phyloP scores from a whole-genome alignment of 768 basidiomycete species.

The Megacollybia marginata region DNA sequence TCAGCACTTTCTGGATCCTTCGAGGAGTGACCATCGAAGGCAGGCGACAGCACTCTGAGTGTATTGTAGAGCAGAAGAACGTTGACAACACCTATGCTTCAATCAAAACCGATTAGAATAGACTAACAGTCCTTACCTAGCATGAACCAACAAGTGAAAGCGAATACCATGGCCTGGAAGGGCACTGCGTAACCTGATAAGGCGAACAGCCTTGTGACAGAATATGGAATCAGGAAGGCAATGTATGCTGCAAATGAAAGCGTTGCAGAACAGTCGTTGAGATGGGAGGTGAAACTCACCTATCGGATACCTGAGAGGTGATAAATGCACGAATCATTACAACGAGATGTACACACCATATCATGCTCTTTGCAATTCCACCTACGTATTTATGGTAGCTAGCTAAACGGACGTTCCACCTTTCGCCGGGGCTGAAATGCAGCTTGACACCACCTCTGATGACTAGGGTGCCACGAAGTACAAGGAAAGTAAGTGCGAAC shows the following conservation, averaged over 20 bases:
- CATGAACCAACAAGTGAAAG: slow-evolving; percentile 41
- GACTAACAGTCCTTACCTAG: slow-evolving; percentile 35
- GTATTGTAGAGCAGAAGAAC: slow-evolving; percentile 64
- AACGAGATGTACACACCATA: slow-evolving; percentile 43
- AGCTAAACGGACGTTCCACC: slow-evolving; percentile 32
- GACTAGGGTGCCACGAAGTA: slow-evolving; percentile 48
- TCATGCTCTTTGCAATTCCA: slow-evolving; percentile 58
- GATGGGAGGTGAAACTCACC: slow-evolving; percentile 29
- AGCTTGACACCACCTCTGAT: slow-evolving; percentile 46
- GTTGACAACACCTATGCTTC: slow-evolving; percentile 48
- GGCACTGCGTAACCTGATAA: slow-evolving; percentile 44
- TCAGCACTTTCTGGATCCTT: slow-evolving; percentile 25
- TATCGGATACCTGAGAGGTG: slow-evolving; percentile 44
- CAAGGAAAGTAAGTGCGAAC: slow-evolving; percentile 56
- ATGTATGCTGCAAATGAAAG: slow-evolving; percentile 44
- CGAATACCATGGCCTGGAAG: slow-evolving; percentile 39
- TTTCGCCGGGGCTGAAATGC: slow-evolving; percentile 37
- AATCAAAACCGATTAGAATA: slow-evolving; percentile 1
- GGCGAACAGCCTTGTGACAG: slow-evolving; percentile 39
- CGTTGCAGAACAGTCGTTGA: slow-evolving; percentile 1
- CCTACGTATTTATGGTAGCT: slow-evolving; percentile 57
- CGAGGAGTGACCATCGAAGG: slow-evolving; percentile 30
- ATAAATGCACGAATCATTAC: slow-evolving; percentile 1
- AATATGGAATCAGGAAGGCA: slow-evolving; percentile 50
- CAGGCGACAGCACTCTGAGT: slow-evolving; percentile 51